These are phyloP conservation scores for Triticum turgidum DNA, from an alignment of 176 grass and related monocot species.

Conservation along the genomic window DNA sequence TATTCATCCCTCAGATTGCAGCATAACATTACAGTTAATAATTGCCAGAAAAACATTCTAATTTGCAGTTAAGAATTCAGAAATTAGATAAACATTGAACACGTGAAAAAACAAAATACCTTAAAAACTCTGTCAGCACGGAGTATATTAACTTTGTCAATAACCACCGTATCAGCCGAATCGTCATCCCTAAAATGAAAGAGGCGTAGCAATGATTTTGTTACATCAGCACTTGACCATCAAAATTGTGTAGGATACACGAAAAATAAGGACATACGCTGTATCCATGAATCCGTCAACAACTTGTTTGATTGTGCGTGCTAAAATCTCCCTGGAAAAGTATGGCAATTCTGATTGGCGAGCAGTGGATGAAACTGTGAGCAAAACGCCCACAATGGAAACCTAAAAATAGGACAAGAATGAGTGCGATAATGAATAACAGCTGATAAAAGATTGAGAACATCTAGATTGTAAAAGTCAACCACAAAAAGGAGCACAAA, in stretches of 20 bases:
- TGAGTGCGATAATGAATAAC: not conserved
- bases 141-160: conserved; percentile 93
- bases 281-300: conserved; percentile 91
- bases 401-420: conserved; percentile 63
- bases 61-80: conserved; percentile 5
- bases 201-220: conserved; percentile 3
- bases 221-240: conserved; percentile 28
- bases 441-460: conserved; percentile 14
- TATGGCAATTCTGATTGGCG: conserved; percentile 58
- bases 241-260: conserved; percentile 4
- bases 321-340: conserved; percentile 67
- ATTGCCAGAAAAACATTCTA: conserved; percentile 13
- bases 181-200: conserved; percentile 68
- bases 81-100: conserved; percentile 21
- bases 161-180: conserved; percentile 42
- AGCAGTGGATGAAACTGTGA: conserved; percentile 56
- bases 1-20: conserved; percentile 1
- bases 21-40: not conserved
- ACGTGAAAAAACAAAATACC: conserved; percentile 46
- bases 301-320: conserved; percentile 69
- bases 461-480: not conserved
- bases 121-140: conserved; percentile 93
- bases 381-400: conserved; percentile 78
- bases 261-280: conserved; percentile 50
- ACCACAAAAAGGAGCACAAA: conserved; percentile 16